Conservation (phyloP, 441 rosid genomes). For the Euphorbia corollata region DNA sequence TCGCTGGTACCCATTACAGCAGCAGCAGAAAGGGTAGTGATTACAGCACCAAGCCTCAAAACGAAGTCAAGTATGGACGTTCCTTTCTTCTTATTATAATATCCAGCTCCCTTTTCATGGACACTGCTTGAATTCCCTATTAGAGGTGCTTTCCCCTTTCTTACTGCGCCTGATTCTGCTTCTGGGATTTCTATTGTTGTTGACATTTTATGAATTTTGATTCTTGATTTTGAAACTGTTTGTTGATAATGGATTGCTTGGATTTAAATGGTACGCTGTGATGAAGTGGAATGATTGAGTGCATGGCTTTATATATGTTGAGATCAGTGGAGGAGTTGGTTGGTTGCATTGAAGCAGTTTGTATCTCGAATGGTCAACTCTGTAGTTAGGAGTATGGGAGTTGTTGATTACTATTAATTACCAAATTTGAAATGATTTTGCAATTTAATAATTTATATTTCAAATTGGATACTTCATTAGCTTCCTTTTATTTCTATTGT, state of each 20-base stretch:
- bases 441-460: too few species aligned
- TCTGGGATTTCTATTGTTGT: slow-evolving; percentile 18
- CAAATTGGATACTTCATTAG: too few species aligned
- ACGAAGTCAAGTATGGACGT: slow-evolving; percentile 60
- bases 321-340: slow-evolving; percentile 18
- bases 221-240: neutral
- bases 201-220: slow-evolving; percentile 1
- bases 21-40: slow-evolving; percentile 45
- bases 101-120: slow-evolving; percentile 28
- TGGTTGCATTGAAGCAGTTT: neutral
- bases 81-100: slow-evolving; percentile 38
- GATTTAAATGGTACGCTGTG: neutral
- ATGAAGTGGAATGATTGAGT: slow-evolving; percentile 23
- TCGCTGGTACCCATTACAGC: slow-evolving; percentile 52
- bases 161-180: slow-evolving; percentile 26
- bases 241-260: too few species aligned
- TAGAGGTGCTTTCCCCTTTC: slow-evolving; percentile 37
- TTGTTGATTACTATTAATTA: too few species aligned
- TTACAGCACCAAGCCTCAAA: slow-evolving; percentile 50
- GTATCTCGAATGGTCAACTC: too few species aligned
- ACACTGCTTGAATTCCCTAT: slow-evolving; percentile 18
- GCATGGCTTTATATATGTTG: slow-evolving; percentile 21
- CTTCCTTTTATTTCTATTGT: too few species aligned
- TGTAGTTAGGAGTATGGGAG: too few species aligned
- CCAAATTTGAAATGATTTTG: too few species aligned